Percentiles rank a stretch among this genome's conserved stretches.
Evolutionary conservation across 1,139 yeast genomes (phyloP).

Genomic region (Eremothecium cymbalariae): DNA sequence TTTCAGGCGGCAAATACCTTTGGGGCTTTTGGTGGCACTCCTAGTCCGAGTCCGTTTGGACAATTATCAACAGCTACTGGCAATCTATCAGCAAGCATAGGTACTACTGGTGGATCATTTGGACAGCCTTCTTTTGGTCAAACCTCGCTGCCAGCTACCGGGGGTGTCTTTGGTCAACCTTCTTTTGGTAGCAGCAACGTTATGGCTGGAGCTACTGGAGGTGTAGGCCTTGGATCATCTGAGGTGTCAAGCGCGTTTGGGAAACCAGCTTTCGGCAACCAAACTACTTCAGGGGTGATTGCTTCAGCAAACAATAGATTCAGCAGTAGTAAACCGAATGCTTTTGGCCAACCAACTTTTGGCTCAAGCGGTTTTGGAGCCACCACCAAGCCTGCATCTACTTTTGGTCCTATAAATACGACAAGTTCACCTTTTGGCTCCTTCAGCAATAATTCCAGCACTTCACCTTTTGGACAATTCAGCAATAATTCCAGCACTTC

Average conservation of each 20-base stretch:
- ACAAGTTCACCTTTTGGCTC: not conserved
- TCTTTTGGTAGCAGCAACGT: constrained; percentile 19
- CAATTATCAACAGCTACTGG: constrained; percentile 6
- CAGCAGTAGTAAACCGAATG: no score
- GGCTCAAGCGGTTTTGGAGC: constrained; percentile 8
- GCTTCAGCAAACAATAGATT: no score
- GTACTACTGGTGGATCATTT: not conserved
- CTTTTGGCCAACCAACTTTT: constrained; percentile 10
- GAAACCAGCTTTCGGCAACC: constrained; percentile 22
- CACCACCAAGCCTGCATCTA: constrained; percentile 10
- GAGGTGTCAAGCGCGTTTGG: constrained; percentile 22
- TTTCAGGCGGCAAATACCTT: no score
- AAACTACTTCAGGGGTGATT: constrained; percentile 1
- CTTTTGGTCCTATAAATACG: constrained; percentile 12
- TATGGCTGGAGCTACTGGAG: not conserved
- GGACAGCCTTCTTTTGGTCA: constrained; percentile 18
- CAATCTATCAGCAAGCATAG: not conserved
- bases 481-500: constrained; percentile 1
- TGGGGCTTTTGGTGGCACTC: not conserved
- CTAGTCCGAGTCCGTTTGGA: constrained; percentile 15
- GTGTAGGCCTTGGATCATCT: no score
- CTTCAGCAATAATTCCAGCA: constrained; percentile 2
- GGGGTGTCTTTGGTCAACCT: constrained; percentile 20
- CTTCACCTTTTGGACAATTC: not conserved
- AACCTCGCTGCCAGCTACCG: constrained; percentile 17